These are phyloP conservation scores for Sclerotinia borealis DNA, from an alignment of 2,329 filamentous ascomycete species.

Conservation along the genomic window DNA sequence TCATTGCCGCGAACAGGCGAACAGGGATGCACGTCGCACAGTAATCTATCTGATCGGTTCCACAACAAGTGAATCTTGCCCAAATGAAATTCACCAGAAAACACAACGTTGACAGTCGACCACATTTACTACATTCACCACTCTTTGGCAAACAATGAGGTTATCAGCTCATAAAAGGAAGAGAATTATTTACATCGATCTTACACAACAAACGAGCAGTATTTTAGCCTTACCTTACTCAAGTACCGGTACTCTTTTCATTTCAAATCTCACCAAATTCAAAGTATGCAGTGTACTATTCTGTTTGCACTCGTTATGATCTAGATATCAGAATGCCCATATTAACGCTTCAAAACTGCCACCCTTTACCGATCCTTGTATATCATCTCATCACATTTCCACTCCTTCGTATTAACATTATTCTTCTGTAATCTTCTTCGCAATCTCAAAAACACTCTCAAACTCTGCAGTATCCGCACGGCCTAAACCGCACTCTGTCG, in stretches of 20 bases:
- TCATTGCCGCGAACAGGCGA: too few relatives aligned
- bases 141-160: background rate
- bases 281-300: too few relatives aligned
- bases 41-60: background rate
- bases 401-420: background rate
- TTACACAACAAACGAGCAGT: too few relatives aligned
- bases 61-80: background rate
- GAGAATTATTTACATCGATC: too few relatives aligned
- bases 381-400: background rate
- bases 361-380: background rate
- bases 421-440: slow-evolving; percentile 1
- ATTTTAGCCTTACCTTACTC: too few relatives aligned
- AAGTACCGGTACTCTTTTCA: too few relatives aligned
- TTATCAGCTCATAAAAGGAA: too few relatives aligned
- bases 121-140: background rate
- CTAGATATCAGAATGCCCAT: background rate
- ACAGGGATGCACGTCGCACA: too few relatives aligned
- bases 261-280: too few relatives aligned
- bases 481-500: slow-evolving; percentile 39
- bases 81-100: background rate
- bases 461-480: slow-evolving; percentile 21
- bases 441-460: slow-evolving; percentile 14
- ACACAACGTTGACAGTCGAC: background rate
- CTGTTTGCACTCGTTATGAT: too few relatives aligned
- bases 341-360: background rate